Evolutionary conservation across 805 yeast species (phyloP).

Genomic region (Priceomyces fermenticarens): DNA sequence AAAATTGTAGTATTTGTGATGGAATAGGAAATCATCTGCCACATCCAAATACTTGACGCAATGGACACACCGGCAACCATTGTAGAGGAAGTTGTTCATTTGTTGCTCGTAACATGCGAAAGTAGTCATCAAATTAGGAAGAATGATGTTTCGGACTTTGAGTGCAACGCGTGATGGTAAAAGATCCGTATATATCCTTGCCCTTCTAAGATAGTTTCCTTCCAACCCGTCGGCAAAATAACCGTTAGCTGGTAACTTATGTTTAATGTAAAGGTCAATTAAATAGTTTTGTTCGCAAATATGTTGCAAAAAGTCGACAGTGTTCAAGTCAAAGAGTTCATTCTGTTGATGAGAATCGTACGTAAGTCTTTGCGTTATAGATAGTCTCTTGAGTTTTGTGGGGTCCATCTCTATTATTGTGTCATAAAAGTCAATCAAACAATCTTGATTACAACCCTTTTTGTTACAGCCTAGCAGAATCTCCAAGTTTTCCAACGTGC

Average conservation of each 20-base stretch:
- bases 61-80: constrained; percentile 65
- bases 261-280: constrained; percentile 49
- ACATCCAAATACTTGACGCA: constrained; percentile 50
- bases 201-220: constrained; percentile 66
- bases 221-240: constrained; percentile 63
- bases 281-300: constrained; percentile 17
- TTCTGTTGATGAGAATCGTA: constrained; percentile 24
- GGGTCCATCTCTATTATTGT: constrained; percentile 29
- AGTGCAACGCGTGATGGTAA: constrained; percentile 39
- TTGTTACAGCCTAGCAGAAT: constrained; percentile 52
- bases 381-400: constrained; percentile 30
- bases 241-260: constrained; percentile 58
- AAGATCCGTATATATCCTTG: constrained; percentile 45
- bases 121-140: constrained; percentile 60
- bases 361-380: constrained; percentile 30
- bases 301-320: constrained; percentile 30
- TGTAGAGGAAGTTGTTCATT: constrained; percentile 71
- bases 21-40: constrained; percentile 59
- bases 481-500: constrained; percentile 38
- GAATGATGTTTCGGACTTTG: constrained; percentile 42
- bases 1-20: constrained; percentile 57
- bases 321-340: constrained; percentile 47
- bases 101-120: constrained; percentile 68
- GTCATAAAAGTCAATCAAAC: constrained; percentile 42
- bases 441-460: constrained; percentile 36